Evolutionary conservation across 352 stramenopile genomes (phyloP).

Genomic region (Ophiocytium majus): DNA sequence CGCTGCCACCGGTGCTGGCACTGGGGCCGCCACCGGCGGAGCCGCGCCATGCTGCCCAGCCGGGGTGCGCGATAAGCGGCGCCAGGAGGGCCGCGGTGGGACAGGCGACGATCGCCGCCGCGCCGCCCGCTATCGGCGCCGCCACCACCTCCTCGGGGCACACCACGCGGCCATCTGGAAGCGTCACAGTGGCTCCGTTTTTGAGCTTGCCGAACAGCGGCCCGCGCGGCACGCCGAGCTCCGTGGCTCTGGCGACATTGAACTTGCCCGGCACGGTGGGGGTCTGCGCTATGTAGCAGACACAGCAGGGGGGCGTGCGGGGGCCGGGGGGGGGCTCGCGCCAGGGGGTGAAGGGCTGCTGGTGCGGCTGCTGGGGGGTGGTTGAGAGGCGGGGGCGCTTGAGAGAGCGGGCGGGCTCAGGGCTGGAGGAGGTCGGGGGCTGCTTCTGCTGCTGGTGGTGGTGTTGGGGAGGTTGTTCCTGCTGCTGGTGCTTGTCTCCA

Average conservation of each 20-base stretch:
- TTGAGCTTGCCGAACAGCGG: conserved; percentile 51
- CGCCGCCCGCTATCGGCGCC: not conserved
- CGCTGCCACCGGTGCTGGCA: not conserved
- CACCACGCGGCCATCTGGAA: conserved; percentile 31
- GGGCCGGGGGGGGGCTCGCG: not conserved
- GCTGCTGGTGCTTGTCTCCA: not conserved
- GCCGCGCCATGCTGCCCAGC: conserved; percentile 26
- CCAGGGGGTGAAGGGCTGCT: not conserved
- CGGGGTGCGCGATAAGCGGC: conserved; percentile 30
- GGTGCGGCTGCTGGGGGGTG: not conserved
- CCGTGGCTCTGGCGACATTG: conserved; percentile 37
- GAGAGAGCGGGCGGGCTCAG: no score
- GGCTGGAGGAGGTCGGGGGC: no score
- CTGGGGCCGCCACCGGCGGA: no score
- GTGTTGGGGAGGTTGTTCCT: not conserved
- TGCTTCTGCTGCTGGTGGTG: not conserved
- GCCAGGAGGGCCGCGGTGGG: conserved; percentile 27
- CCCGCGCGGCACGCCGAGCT: conserved; percentile 50
- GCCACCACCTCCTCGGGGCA: conserved; percentile 37
- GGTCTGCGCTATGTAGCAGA: conserved; percentile 52
- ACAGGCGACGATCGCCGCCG: conserved; percentile 37
- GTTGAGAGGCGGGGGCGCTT: no score
- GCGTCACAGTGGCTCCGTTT: conserved; percentile 38
- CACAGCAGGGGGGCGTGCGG: conserved; percentile 13
- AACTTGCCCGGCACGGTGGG: conserved; percentile 52